phyloP scores from a whole-genome alignment of 1,139 yeast species.

The Debaryomyces coudertii region DNA sequence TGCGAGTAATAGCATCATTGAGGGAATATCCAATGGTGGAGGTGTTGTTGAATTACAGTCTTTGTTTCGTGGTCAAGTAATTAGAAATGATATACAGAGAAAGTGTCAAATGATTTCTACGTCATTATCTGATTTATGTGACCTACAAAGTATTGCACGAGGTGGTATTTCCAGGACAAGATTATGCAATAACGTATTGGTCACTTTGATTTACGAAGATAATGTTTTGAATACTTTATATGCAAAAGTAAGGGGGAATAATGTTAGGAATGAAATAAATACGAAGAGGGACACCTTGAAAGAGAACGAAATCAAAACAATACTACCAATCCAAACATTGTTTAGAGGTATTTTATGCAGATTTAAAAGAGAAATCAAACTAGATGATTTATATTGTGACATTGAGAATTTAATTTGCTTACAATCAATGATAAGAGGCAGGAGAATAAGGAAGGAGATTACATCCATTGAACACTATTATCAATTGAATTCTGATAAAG shows the following conservation, averaged over 20 bases:
- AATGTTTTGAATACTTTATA: slow-evolving; percentile 38
- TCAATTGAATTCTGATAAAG: slow-evolving; percentile 52
- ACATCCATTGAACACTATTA: slow-evolving; percentile 55
- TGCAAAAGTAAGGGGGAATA: slow-evolving; percentile 51
- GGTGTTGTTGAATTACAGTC: slow-evolving; percentile 36
- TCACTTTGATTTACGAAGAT: slow-evolving; percentile 47
- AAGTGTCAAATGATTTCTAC: slow-evolving; percentile 22
- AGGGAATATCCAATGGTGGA: slow-evolving; percentile 20
- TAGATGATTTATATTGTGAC: slow-evolving; percentile 57
- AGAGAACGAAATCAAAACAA: slow-evolving; percentile 23
- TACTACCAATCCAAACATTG: slow-evolving; percentile 36
- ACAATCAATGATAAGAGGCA: slow-evolving; percentile 57
- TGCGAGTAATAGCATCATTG: slow-evolving; percentile 17
- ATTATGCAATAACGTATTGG: slow-evolving; percentile 47
- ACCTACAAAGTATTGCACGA: slow-evolving; percentile 56
- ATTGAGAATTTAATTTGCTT: slow-evolving; percentile 41
- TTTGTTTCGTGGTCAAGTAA: slow-evolving; percentile 32
- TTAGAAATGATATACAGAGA: slow-evolving; percentile 26
- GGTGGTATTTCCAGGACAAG: slow-evolving; percentile 54
- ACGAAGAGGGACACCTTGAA: slow-evolving; percentile 26
- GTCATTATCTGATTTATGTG: slow-evolving; percentile 23
- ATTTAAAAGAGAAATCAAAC: slow-evolving; percentile 49
- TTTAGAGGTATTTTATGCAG: slow-evolving; percentile 55
- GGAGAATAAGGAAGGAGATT: slow-evolving; percentile 36
- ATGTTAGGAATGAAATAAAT: slow-evolving; percentile 33